Base-by-base conservation (phyloP, 352 stramenopile species). In the Phytophthora hybrid region DNA sequence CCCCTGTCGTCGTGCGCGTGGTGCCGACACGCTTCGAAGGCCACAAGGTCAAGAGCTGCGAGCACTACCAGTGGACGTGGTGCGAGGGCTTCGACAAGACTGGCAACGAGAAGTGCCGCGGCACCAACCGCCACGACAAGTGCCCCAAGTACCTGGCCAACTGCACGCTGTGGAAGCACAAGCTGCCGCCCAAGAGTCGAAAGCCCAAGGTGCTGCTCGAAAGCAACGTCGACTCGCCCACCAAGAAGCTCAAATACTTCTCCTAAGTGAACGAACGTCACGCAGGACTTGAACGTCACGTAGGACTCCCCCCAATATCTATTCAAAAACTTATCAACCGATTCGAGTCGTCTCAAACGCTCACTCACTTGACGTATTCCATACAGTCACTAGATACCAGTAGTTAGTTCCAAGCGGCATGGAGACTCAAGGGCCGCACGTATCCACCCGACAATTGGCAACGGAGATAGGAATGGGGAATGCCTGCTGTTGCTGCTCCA, bases 31-130 rank as follows among this genome's bases (percentile, higher is more conserved):
- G 61, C 5, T 94, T 85, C 60, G 88, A 95, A 88, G 88, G 88
- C 41, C 70, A 73, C 66, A 95, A 95, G 71, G 87, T 95, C 60
- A 91, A 91, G 67, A 93, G 84, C 53, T 95, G 88, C 46, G 88
- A 95, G 58, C 88, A 95, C 66, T 95, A 94, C 62, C 88, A 94
- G 65, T 95, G 88, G 88, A 95, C 87, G 1, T 95, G 88, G 88
- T 95, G 88, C 70, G 88, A 95, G 77, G 88, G 88, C 4, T 95
- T 91, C 31, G 87, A 87, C 51, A 95, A 95, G 60, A 93, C 87
- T 23, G 82, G 85, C 47, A 95, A 95, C 64, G 88, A 94, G 63
- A 95, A 95, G 58, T 95, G 87, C 74, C 87, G 84, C 44, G 88
- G 88, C 47, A 95, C 88, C 14, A 95, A 95, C 62, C 87, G 88